phyloP scores from a whole-genome alignment of 176 grass and related monocot genomes.

The Microstegium vimineum region DNA sequence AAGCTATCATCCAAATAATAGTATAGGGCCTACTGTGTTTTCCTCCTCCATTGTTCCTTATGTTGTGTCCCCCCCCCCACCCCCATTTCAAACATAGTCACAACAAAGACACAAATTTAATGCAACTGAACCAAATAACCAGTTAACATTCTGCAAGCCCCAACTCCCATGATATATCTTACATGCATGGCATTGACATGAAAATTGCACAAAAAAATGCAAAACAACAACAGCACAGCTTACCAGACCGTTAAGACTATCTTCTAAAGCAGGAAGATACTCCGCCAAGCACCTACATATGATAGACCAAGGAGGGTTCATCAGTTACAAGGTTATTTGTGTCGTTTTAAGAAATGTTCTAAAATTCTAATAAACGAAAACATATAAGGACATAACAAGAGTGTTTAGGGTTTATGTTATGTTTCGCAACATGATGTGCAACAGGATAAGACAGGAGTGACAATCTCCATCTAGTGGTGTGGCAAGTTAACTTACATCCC shows the following conservation, averaged over 20 bases:
- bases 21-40: background rate
- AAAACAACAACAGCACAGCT: background rate
- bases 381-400: background rate
- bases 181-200: background rate
- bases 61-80: background rate
- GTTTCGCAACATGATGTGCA: background rate
- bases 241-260: slow-evolving; percentile 65
- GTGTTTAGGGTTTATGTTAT: no score
- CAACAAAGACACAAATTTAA: background rate
- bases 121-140: background rate
- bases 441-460: background rate
- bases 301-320: slow-evolving; percentile 21
- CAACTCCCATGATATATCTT: background rate
- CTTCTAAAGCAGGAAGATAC: slow-evolving; percentile 80
- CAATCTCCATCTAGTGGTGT: slow-evolving; percentile 7
- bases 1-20: background rate
- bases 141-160: background rate
- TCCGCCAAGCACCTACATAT: slow-evolving; percentile 81
- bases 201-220: background rate
- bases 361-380: background rate
- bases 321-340: background rate
- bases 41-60: background rate
- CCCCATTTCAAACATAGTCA: background rate
- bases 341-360: slow-evolving; percentile 3
- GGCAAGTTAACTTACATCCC: slow-evolving; percentile 67